Evolutionary conservation across 371 early-diverging fungal genomes (phyloP).

Genomic region (Mucor velutinosus): DNA sequence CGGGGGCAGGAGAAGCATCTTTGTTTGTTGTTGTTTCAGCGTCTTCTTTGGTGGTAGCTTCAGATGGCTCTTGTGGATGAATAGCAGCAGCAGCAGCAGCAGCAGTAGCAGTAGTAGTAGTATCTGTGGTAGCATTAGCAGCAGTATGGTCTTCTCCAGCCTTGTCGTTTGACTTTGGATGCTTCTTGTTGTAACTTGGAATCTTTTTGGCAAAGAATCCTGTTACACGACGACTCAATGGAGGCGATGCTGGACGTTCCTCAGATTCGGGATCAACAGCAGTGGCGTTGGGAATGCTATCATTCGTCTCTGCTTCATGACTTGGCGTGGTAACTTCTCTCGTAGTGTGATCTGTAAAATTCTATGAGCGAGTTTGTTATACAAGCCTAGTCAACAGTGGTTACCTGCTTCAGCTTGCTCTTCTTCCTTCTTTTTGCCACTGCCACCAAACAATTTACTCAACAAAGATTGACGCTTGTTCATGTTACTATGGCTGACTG

Average conservation of each 20-base stretch:
- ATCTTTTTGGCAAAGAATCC: constrained; percentile 19
- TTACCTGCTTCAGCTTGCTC: constrained; percentile 11
- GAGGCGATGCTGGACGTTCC: constrained; percentile 16
- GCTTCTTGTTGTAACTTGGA: constrained; percentile 14
- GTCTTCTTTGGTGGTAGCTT: not conserved
- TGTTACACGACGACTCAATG: constrained; percentile 24
- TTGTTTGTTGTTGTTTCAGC: constrained; percentile 3
- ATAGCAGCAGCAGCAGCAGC: too few species aligned
- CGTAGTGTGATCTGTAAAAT: not conserved
- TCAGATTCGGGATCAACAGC: not conserved
- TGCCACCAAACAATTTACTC: constrained; percentile 19
- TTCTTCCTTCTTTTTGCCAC: constrained; percentile 21
- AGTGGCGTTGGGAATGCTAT: not conserved
- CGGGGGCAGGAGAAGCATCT: not conserved
- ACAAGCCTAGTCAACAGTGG: not conserved
- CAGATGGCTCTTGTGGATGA: not conserved
- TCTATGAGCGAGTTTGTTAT: not conserved
- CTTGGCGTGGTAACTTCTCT: not conserved
- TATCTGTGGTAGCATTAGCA: not conserved
- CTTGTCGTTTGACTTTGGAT: constrained; percentile 11
- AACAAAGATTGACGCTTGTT: constrained; percentile 27
- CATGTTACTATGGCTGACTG: constrained; percentile 10
- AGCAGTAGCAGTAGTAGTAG: not conserved
- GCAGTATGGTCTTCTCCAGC: constrained; percentile 9
- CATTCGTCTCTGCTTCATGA: not conserved